Conservation (phyloP, 768 basidiomycete species). For the Cyclocybe cylindracea region DNA sequence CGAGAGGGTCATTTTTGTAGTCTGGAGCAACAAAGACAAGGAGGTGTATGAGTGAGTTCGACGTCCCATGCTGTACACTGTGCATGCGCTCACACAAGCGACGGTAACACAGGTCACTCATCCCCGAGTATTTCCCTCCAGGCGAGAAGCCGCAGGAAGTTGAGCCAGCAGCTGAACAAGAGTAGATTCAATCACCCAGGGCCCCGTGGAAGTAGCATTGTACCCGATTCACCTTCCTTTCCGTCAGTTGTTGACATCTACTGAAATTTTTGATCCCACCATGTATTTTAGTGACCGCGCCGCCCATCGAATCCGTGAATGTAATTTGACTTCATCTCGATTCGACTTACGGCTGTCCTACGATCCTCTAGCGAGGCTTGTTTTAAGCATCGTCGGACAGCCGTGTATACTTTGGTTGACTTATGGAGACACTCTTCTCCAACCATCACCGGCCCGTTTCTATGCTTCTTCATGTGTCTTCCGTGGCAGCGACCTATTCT, state of each 20-base stretch:
- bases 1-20: constrained; percentile 75
- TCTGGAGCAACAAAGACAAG: constrained; percentile 67
- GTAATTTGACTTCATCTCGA: no score
- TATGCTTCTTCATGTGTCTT: not conserved
- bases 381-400: no score
- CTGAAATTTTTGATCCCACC: no score
- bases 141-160: constrained; percentile 9
- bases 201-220: not conserved
- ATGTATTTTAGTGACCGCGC: no score
- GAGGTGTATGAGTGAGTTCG: constrained; percentile 60
- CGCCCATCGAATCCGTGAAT: no score
- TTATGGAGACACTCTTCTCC: not conserved
- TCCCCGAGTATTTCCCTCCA: constrained; percentile 68
- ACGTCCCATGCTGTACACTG: not conserved
- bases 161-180: constrained; percentile 1
- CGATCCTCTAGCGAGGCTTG: no score
- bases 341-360: no score
- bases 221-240: not conserved
- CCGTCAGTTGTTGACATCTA: not conserved
- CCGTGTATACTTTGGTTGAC: no score
- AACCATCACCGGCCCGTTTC: constrained; percentile 16
- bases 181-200: not conserved
- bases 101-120: constrained; percentile 34
- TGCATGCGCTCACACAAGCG: no score
- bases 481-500: not conserved